Evolutionary conservation across 2,329 filamentous ascomycete species (phyloP).

Genomic region (Diaporthe eres): DNA sequence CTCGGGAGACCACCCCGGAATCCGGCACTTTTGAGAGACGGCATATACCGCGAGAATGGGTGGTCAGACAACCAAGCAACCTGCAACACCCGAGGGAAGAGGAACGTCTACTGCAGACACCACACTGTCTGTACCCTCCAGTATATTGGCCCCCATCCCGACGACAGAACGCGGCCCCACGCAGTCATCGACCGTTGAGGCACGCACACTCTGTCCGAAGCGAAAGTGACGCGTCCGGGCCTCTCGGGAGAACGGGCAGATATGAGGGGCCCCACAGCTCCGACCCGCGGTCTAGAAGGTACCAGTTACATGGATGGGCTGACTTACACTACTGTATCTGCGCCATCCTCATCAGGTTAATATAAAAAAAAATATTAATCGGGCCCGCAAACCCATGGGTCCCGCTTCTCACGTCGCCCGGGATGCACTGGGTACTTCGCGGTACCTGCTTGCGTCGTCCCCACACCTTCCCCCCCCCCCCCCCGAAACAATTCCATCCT

Average conservation of each 20-base stretch:
- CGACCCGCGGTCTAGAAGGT: not conserved
- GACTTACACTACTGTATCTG: not conserved
- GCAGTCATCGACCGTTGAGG: not conserved
- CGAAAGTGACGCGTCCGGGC: conserved; percentile 3
- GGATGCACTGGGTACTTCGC: conserved; percentile 1
- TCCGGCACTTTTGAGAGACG: not conserved
- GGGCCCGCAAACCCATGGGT: not conserved
- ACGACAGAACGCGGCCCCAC: not conserved
- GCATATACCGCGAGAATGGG: not conserved
- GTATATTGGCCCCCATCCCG: not conserved
- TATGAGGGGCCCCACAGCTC: not conserved
- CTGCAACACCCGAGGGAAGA: not conserved
- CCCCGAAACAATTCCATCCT: not conserved
- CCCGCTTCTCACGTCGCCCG: not conserved
- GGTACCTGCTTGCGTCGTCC: not conserved
- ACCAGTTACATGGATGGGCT: not conserved
- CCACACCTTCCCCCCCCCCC: not conserved
- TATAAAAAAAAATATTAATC: not conserved
- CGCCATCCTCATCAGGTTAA: not conserved
- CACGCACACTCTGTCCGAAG: conserved; percentile 11
- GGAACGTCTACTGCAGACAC: too few relatives aligned
- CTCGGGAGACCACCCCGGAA: not conserved
- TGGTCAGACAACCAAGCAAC: not conserved
- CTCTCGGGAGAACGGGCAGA: not conserved
- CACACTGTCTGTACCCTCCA: not conserved